Percentiles rank a stretch among this genome's conserved stretches.
phyloP scores from a whole-genome alignment of 192 early-diverging fungal species.

The Gryganskiella cystojenkinii region DNA sequence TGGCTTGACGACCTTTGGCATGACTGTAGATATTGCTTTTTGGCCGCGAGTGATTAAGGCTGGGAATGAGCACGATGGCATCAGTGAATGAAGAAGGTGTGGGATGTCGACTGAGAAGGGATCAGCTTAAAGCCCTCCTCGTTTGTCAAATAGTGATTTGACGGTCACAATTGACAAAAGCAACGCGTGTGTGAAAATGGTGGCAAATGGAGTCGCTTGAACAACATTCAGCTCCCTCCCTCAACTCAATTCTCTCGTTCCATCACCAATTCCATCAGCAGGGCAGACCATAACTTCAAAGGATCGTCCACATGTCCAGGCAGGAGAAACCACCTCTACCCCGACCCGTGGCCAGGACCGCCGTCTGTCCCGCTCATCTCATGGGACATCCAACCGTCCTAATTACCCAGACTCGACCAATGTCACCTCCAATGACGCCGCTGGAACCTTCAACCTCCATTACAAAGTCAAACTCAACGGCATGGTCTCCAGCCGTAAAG shows the following conservation, averaged over 20 bases:
- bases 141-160: too few relatives aligned
- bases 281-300: too few relatives aligned
- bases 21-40: conserved; percentile 2
- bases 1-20: conserved; percentile 22
- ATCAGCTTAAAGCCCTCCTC: too few relatives aligned
- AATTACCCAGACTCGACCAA: conserved; percentile 5
- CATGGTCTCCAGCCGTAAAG: not conserved
- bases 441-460: not conserved
- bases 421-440: conserved; percentile 6
- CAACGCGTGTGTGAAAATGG: too few relatives aligned
- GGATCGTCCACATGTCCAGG: conserved; percentile 3
- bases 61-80: conserved; percentile 4
- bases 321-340: not conserved
- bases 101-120: too few relatives aligned
- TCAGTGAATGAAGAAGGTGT: too few relatives aligned
- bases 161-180: too few relatives aligned
- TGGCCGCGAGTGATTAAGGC: not conserved
- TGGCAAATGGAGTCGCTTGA: too few relatives aligned
- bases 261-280: too few relatives aligned
- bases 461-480: not conserved
- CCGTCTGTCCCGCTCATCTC: conserved; percentile 25
- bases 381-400: conserved; percentile 17
- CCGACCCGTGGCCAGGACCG: not conserved
- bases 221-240: too few relatives aligned
- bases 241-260: too few relatives aligned